Conservation (phyloP, 129 eudicot species). For the Flaveria sonorensis region DNA sequence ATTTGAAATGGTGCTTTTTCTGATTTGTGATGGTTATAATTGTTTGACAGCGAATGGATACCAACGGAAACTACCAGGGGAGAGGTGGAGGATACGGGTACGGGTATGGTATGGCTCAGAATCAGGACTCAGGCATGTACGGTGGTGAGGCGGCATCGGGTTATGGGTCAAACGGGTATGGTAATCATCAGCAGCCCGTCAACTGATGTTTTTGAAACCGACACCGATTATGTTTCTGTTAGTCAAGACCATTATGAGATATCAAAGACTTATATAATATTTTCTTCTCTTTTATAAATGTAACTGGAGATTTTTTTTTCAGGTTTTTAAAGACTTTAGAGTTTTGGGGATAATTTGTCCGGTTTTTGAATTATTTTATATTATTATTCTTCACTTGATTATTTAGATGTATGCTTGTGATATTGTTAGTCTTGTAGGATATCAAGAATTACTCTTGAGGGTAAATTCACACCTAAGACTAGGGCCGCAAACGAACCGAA, state of each 20-base stretch:
- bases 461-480: too few relatives aligned
- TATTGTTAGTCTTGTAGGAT: too few relatives aligned
- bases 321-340: constrained; percentile 19
- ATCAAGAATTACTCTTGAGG: too few relatives aligned
- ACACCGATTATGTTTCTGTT: constrained; percentile 14
- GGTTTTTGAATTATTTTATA: not conserved
- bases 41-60: constrained; percentile 48
- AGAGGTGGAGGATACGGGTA: constrained; percentile 57
- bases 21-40: not conserved
- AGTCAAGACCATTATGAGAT: constrained; percentile 26
- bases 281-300: constrained; percentile 25
- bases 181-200: constrained; percentile 69
- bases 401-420: not conserved
- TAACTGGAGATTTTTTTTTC: constrained; percentile 23
- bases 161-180: constrained; percentile 72
- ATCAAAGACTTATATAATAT: constrained; percentile 29
- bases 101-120: constrained; percentile 52
- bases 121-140: constrained; percentile 63
- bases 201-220: constrained; percentile 42
- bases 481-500: too few relatives aligned
- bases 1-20: not conserved
- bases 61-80: constrained; percentile 60
- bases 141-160: constrained; percentile 47
- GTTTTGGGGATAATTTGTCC: constrained; percentile 30
- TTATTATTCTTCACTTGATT: not conserved